Evolutionary conservation across 495 filamentous ascomycete species (phyloP), one percentile per base, ranked within the genome.

Genomic region (Aspergillus carlsbadensis): DNA sequence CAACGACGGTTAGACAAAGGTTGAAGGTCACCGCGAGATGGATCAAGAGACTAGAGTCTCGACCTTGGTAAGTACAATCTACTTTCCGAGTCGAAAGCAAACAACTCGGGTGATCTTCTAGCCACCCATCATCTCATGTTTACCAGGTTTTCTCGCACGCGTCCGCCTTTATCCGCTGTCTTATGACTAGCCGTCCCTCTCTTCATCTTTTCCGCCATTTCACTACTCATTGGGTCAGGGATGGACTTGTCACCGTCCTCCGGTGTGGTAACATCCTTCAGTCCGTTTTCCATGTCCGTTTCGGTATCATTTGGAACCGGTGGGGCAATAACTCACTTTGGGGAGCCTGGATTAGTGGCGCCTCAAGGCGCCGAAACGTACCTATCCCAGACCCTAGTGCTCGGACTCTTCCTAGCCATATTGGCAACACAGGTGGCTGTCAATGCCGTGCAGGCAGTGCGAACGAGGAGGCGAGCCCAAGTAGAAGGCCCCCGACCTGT

Each of bases 21-120:
- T 65, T 95, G 18, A 93, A 95, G 72, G 84, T 94, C 44, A 86
- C 86, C 22, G 87, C 85, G 13, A 69, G 69, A 10, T 96, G 91
- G 92, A 84, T 92, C 46, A 71, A 78, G 57, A 84, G 84, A 62
- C 81, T 92, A 53, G 87, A 95, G 67, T 74, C 79, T 26, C 83
- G 83, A 59, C 74, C 84, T 75, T 87, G 84, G 88, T 94, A 79
- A 72, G 87, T 84, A 36, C 24, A 36, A 3, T 29, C 8, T 3
- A 24, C 33, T 14, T 6, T 36, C 31, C 18, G 31, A 44, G 41
- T 13, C 6, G 20, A 35, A 31, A 57, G 54, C 14, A 40, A 13
- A 15, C 22, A 31, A 41, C 18, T 43, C 31, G 47, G 29, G 45
- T 59, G 56, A 65, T 26, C 31, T 45, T 33, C n/a, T 22, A 42